Evolutionary conservation across 2,329 filamentous ascomycete genomes (phyloP).

Genomic region (Xylariaceae sp.): DNA sequence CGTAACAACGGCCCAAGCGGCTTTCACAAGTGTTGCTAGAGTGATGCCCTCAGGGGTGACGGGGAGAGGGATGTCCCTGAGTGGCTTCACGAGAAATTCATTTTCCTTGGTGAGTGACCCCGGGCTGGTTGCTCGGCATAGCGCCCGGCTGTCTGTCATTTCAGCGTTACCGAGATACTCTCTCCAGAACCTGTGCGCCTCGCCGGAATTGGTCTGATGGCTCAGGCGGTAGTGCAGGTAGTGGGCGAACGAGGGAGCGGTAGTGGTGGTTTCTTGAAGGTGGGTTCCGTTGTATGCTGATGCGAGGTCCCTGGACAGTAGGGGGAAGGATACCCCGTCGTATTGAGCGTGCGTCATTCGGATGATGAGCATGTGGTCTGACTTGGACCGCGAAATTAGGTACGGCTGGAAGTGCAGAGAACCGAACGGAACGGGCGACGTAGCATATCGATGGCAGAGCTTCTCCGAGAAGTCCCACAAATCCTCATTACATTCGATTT

Average conservation of each 20-base stretch:
- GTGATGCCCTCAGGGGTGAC: slow-evolving; percentile 1
- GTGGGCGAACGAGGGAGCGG: slow-evolving; percentile 8
- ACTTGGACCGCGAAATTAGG: slow-evolving; percentile 11
- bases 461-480: not conserved
- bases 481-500: slow-evolving; percentile 6
- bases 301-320: slow-evolving; percentile 5
- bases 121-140: not conserved
- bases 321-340: slow-evolving; percentile 12
- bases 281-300: slow-evolving; percentile 5
- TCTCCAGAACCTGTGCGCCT: slow-evolving; percentile 12
- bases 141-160: not conserved
- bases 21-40: slow-evolving; percentile 5
- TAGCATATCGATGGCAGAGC: not conserved
- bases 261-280: not conserved
- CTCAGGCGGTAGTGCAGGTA: slow-evolving; percentile 4
- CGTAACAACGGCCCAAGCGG: slow-evolving; percentile 14
- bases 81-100: not conserved
- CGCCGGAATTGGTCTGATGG: not conserved
- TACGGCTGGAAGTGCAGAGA: slow-evolving; percentile 15
- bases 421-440: slow-evolving; percentile 5
- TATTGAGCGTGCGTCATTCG: slow-evolving; percentile 21
- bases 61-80: not conserved
- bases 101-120: not conserved
- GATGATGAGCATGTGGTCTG: slow-evolving; percentile 6
- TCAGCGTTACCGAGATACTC: slow-evolving; percentile 7